Evolutionary conservation across 2,329 filamentous ascomycete species (phyloP).

Genomic region (Colletotrichum caudatum): DNA sequence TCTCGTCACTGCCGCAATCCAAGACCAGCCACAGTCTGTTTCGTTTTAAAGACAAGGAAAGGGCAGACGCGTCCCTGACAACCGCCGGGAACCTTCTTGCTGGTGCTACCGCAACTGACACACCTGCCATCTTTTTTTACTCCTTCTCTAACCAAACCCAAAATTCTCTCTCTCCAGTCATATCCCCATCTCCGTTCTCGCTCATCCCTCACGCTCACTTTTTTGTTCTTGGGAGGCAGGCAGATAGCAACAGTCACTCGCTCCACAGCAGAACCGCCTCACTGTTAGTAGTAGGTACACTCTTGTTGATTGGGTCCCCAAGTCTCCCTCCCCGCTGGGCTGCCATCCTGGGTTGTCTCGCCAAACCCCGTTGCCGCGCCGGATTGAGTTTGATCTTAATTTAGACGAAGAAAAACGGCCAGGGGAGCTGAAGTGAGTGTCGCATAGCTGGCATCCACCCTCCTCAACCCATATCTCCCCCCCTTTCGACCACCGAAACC

Average conservation of each 20-base stretch:
- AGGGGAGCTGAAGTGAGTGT: constrained; percentile 33
- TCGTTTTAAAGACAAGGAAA: constrained; percentile 40
- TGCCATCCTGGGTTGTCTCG: constrained; percentile 37
- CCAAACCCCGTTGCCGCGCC: constrained; percentile 40
- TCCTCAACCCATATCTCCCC: constrained; percentile 19
- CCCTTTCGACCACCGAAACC: constrained; percentile 14
- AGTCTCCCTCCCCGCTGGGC: constrained; percentile 3
- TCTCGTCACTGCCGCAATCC: constrained; percentile 41
- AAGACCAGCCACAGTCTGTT: constrained; percentile 35
- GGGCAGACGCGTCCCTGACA: constrained; percentile 36
- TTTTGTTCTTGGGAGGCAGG: neutral
- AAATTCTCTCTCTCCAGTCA: neutral
- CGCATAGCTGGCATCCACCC: constrained; percentile 32
- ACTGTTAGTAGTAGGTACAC: constrained; percentile 13
- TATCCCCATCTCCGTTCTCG: neutral
- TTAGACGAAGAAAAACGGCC: constrained; percentile 32
- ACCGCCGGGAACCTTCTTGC: constrained; percentile 17
- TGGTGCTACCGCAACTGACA: constrained; percentile 22
- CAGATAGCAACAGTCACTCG: constrained; percentile 15
- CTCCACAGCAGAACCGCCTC: constrained; percentile 9
- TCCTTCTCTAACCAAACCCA: neutral
- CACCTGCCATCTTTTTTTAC: constrained; percentile 1
- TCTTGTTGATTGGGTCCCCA: constrained; percentile 30
- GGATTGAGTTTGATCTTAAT: constrained; percentile 40
- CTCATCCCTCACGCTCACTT: constrained; percentile 6